Percentiles rank a stretch among this genome's conserved stretches.
Evolutionary conservation across 2,329 filamentous ascomycete genomes (phyloP).

Genomic region (Fusarium sterilihyphosum): DNA sequence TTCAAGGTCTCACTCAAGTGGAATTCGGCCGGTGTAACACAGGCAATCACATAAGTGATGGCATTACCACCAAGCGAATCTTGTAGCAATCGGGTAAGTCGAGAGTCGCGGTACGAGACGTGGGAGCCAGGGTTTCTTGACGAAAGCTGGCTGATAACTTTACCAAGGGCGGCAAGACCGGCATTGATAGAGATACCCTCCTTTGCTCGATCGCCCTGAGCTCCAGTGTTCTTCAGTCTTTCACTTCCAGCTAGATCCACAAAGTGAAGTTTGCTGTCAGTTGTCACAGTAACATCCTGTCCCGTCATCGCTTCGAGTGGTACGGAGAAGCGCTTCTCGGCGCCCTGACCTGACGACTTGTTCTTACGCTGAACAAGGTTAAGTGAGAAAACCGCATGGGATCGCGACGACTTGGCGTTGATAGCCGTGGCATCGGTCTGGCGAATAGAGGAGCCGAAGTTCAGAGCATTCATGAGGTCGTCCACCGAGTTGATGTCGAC

Average conservation of each 20-base stretch:
- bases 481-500: slow-evolving; percentile 91
- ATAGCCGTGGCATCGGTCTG: slow-evolving; percentile 98
- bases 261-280: slow-evolving; percentile 98
- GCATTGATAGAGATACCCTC: slow-evolving; percentile 99
- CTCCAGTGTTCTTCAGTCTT: slow-evolving; percentile 94
- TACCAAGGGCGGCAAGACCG: slow-evolving; percentile 91
- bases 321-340: slow-evolving; percentile 88
- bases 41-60: slow-evolving; percentile 99
- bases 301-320: slow-evolving; percentile 82
- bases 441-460: slow-evolving; percentile 91
- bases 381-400: slow-evolving; percentile 95
- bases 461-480: slow-evolving; percentile 87
- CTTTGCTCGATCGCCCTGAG: slow-evolving; percentile 91
- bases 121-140: slow-evolving; percentile 87
- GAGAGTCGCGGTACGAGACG: slow-evolving; percentile 98
- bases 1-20: slow-evolving; percentile 98
- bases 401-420: slow-evolving; percentile 97
- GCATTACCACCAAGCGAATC: slow-evolving; percentile 97
- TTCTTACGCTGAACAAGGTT: slow-evolving; percentile 89
- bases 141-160: slow-evolving; percentile 97
- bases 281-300: slow-evolving; percentile 75
- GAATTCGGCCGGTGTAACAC: slow-evolving; percentile 95
- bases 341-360: slow-evolving; percentile 62
- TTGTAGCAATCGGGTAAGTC: slow-evolving; percentile 91
- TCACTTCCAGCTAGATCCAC: slow-evolving; percentile 98